Evolutionary conservation across 2,329 filamentous ascomycete genomes (phyloP), one percentile per base, ranked within the genome.

Genomic region (Pseudonectria foliicola): DNA sequence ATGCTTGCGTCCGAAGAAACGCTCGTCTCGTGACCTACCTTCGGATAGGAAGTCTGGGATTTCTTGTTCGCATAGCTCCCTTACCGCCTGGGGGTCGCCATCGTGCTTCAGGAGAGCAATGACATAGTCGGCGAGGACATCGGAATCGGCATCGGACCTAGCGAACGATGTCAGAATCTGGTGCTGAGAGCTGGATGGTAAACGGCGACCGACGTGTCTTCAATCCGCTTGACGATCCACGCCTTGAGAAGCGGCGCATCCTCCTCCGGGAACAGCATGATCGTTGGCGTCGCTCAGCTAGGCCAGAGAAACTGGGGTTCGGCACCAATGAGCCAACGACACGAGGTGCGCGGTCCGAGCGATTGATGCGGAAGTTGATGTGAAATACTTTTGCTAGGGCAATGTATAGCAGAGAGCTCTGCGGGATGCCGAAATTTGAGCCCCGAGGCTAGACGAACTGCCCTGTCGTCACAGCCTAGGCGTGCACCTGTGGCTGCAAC

Each of bases 41-140:
- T 86, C 80, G 50, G 76, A 76, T 13, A 90, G 61, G 54, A 90
- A 90, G 54, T 89, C 84, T 3, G 75, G 73, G 27, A 90, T 77
- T 56, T 87, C 81, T 34, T 75, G 69, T 53, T 85, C 70, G 58
- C 82, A 87, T 33, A 82, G 73, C 48, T 71, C 66, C 51, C 77
- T 74, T 35, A 88, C 78, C 13, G 74, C 68, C n/a, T 71, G 68
- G 27, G 72, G 64, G 33, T 77, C 69, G 42, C 80, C 81, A 45
- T 87, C 82, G 42, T 83, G 79, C 43, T 76, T 75, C 29, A 90
- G 64, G 13, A 92, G 72, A 6, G 83, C 85, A 42, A 89, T 70
- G n/a, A 90, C 81, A 55, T 89, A 92, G 50, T 92, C 85, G 30
- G 84, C 85, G 3, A 92, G 77, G 5, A 90, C 83, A 52, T 88